Evolutionary conservation across 768 basidiomycete species (phyloP), one percentile per base, ranked within the genome.

Genomic region (Leucosporidium creatinivorum): DNA sequence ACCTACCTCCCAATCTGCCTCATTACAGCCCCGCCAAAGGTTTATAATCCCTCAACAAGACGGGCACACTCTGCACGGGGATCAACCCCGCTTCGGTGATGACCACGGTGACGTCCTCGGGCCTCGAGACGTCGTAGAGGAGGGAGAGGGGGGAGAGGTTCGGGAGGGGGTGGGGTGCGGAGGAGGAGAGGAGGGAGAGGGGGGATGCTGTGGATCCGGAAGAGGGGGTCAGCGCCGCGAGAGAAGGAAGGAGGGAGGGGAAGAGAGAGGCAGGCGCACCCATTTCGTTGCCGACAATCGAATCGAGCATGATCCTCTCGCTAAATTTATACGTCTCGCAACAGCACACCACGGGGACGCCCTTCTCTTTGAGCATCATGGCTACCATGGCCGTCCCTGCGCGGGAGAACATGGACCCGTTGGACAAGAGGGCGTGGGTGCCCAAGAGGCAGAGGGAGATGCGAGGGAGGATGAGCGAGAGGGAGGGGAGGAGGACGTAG

Each of bases 321-420:
- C 89, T 89, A 75, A 93, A 98, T 78, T 99, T 99, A 81, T 98
- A 98, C 6, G 96, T 99, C 79, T 98, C 96, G 74, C 93, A 96
- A 71, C 93, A 97, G 30, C 96, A 92, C 47, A 99, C 85, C 10
- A 98, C 93, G 7, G 96, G 94, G 0, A 97, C 88, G 28, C 86
- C 87, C 74, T 88, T 84, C 57, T 85, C 85, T 78, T 90, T 91
- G 1, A 91, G 90, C 83, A 97, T 86, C 93, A 98, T 94, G 2
- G 93, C 91, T 9, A 98, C 91, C 73, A 93, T 83, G 0, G 94
- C 94, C 5, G 93, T 98, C 31, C 96, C 96, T 0, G 93, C 91
- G 60, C 96, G 84, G 17, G 92, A 89, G 77, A 89, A 94, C 4
- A 98, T 89, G 3, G 91, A 86, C 12, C 96, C 96, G 69, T 99